Evolutionary conservation across 805 yeast genomes (phyloP), one percentile per base, ranked within the genome.

Genomic region (Wickerhamiella occidentalis): DNA sequence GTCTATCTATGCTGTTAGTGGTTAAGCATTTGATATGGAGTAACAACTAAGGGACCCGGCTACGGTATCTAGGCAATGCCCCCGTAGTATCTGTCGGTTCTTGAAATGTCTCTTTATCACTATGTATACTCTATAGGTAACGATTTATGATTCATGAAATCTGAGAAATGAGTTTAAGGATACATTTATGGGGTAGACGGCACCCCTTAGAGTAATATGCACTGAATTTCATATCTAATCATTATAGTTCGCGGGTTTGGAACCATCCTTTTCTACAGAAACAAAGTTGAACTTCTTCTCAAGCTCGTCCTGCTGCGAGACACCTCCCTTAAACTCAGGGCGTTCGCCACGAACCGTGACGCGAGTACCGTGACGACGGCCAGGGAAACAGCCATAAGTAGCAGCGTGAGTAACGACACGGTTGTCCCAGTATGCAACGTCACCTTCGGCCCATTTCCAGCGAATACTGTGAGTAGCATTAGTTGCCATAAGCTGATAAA

Each of bases 391-490:
- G 58, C 73, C 77, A 66, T 71, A 70, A 12, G 74, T 69, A 3
- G 78, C 78, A 49, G 65, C 64, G 63, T 77, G 82, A 48, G 68
- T 68, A 33, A 74, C 66, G 28, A 73, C 55, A 60, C 80, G 67
- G 64, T 76, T 76, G 56, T 76, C 80, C 79, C 80, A 76, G 30
- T 75, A 54, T 3, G 78, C 79, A 30, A 73, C 67, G 51, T 63
- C 62, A 13, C 72, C 59, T 43, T 69, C 66, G 49, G 64, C 61
- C 78, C 78, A 73, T 50, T 66, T 69, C 64, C 72, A 70, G 54
- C 78, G 65, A 19, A 71, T 75, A 59, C 74, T 78, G 53, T 74
- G 51, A 26, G 61, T 64, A 22, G 59, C 60, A 45, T 56, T 56
- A 45, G 55, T 54, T 47, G 55, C 58, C 45, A 55, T 54, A 13